Evolutionary conservation across 1,284 basidiomycete species (phyloP).

Genomic region (Microbotryomycetes sp.): DNA sequence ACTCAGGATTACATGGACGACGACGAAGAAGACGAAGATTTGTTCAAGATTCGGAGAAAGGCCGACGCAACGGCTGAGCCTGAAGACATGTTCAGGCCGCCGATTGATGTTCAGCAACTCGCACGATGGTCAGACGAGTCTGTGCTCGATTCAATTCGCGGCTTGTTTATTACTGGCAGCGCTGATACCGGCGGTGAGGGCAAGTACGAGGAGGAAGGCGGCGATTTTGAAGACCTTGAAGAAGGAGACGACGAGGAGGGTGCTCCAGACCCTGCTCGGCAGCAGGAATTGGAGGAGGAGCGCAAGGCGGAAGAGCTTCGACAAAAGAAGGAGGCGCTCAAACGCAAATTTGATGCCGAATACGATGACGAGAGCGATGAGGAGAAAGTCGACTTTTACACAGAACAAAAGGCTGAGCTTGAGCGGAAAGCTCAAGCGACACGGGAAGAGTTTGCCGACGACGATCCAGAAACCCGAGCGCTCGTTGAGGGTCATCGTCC

Average conservation of each 20-base stretch:
- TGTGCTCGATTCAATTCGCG: conserved; percentile 74
- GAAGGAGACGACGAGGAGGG: conserved; percentile 14
- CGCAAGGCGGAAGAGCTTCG: conserved; percentile 56
- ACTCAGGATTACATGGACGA: conserved; percentile 26
- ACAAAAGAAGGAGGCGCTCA: conserved; percentile 82
- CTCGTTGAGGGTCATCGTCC: conserved; percentile 85
- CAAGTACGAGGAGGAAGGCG: conserved; percentile 47
- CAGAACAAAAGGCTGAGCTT: conserved; percentile 86
- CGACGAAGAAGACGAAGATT: conserved; percentile 32
- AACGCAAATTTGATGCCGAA: conserved; percentile 92
- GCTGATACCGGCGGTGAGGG: conserved; percentile 36
- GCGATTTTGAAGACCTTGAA: conserved; percentile 50
- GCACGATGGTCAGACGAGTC: conserved; percentile 76
- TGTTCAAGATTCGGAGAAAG: conserved; percentile 38
- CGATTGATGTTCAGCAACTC: conserved; percentile 49
- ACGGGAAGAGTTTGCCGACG: conserved; percentile 71
- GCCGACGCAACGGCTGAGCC: conserved; percentile 48
- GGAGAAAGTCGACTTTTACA: conserved; percentile 73
- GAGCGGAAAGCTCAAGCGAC: conserved; percentile 77
- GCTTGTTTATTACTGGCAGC: conserved; percentile 82
- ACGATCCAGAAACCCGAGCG: conserved; percentile 69
- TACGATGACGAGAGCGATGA: conserved; percentile 78
- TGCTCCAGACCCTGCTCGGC: conserved; percentile 8
- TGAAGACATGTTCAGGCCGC: conserved; percentile 54
- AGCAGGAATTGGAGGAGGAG: conserved; percentile 20